A percentile compares a stretch with the other conserved stretches of the same genome.
Conservation (phyloP, 305 asterid genomes). For the Lippia alba region DNA sequence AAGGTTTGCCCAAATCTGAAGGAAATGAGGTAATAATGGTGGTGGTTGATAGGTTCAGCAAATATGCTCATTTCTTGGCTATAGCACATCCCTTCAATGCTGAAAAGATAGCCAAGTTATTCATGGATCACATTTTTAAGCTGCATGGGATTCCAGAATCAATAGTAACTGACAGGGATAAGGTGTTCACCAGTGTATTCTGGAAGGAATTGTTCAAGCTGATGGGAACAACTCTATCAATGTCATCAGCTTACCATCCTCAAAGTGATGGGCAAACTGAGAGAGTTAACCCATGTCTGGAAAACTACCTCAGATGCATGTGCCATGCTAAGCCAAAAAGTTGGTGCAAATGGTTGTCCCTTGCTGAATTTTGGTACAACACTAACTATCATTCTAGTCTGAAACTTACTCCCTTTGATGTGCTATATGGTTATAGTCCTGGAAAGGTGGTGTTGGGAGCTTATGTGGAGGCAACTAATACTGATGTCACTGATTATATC, state of each 20-base stretch:
- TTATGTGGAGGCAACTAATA: not conserved
- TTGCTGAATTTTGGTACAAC: not conserved
- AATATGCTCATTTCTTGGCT: too few species aligned
- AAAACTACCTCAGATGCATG: not conserved
- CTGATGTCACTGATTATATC: not conserved
- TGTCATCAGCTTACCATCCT: not conserved
- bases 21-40: too few species aligned
- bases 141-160: too few species aligned
- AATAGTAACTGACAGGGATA: not conserved
- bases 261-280: not conserved
- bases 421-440: not conserved
- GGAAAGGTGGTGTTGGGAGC: not conserved
- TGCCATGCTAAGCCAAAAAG: not conserved
- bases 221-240: not conserved
- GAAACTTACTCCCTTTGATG: not conserved
- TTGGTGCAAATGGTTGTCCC: not conserved
- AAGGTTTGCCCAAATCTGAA: too few species aligned
- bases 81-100: too few species aligned
- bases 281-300: not conserved
- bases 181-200: not conserved
- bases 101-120: too few species aligned
- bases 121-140: too few species aligned
- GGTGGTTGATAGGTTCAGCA: too few species aligned
- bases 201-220: too few species aligned
- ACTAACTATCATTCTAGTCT: not conserved